A percentile compares a stretch with the other conserved stretches of the same genome.
These are phyloP conservation scores for Ilex asprella DNA, from an alignment of 257 asterid genomes.

Conservation along the genomic window DNA sequence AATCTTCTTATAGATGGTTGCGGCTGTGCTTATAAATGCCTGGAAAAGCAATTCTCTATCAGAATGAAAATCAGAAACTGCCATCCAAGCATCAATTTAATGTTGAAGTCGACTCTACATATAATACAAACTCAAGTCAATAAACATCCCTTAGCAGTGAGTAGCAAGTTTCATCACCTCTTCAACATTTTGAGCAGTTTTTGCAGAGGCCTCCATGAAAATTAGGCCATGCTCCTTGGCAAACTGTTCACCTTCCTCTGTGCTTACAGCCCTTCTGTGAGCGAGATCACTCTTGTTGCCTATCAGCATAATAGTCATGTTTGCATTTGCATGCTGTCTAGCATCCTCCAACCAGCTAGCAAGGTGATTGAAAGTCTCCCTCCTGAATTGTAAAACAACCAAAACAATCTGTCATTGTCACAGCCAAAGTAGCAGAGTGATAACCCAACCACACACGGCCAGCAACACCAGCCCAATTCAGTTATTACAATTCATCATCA, in stretches of 20 bases:
- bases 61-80: neutral
- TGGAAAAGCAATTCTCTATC: constrained; percentile 23
- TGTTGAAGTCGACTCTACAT: neutral
- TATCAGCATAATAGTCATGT: constrained; percentile 70
- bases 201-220: constrained; percentile 87
- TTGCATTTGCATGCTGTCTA: constrained; percentile 64
- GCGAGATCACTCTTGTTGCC: constrained; percentile 77
- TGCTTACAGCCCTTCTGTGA: constrained; percentile 79
- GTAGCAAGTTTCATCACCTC: constrained; percentile 39
- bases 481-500: neutral
- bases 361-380: constrained; percentile 81
- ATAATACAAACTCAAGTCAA: no score
- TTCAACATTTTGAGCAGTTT: constrained; percentile 81
- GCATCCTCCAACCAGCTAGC: constrained; percentile 87
- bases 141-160: neutral
- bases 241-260: constrained; percentile 80
- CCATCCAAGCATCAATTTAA: neutral
- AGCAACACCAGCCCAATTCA: neutral
- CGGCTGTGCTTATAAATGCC: constrained; percentile 86
- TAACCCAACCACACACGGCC: neutral
- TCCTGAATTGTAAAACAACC: constrained; percentile 26
- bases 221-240: constrained; percentile 71
- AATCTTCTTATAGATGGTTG: constrained; percentile 84
- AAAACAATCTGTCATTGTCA: neutral
- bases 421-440: neutral